Conservation (phyloP, 352 stramenopile species). For the Phytophthora sp. region DNA sequence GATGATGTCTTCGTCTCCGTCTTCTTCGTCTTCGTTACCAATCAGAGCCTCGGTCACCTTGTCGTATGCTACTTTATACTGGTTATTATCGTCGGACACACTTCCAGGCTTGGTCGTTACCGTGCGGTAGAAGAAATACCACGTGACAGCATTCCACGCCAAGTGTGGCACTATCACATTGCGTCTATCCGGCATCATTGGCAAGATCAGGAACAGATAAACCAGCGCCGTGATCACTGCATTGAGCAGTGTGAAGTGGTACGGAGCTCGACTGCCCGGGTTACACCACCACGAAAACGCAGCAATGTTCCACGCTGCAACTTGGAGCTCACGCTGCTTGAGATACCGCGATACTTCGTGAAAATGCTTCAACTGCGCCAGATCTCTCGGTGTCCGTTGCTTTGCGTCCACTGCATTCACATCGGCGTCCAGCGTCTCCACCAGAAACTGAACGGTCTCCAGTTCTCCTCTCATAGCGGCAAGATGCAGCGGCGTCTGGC, state of each 20-base stretch:
- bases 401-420: constrained; percentile 56
- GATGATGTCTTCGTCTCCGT: constrained; percentile 20
- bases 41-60: constrained; percentile 60
- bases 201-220: constrained; percentile 63
- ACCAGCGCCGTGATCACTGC: constrained; percentile 44
- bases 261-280: constrained; percentile 62
- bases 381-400: constrained; percentile 59
- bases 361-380: constrained; percentile 68
- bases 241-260: constrained; percentile 75
- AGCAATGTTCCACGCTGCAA: constrained; percentile 66
- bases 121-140: constrained; percentile 71
- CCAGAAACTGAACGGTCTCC: constrained; percentile 75
- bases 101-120: constrained; percentile 65
- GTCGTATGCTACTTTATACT: constrained; percentile 57
- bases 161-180: constrained; percentile 69
- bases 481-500: constrained; percentile 85
- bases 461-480: constrained; percentile 79
- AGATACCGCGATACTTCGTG: constrained; percentile 64
- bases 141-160: constrained; percentile 62
- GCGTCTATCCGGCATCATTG: constrained; percentile 58
- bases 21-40: constrained; percentile 25
- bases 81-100: constrained; percentile 39
- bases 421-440: constrained; percentile 79
- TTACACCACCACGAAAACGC: constrained; percentile 58
- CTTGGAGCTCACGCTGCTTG: constrained; percentile 32